Percentiles rank a stretch among this genome's conserved stretches.
Conservation (phyloP, 2,329 filamentous ascomycete species). For the Trichoderma arundinaceum region DNA sequence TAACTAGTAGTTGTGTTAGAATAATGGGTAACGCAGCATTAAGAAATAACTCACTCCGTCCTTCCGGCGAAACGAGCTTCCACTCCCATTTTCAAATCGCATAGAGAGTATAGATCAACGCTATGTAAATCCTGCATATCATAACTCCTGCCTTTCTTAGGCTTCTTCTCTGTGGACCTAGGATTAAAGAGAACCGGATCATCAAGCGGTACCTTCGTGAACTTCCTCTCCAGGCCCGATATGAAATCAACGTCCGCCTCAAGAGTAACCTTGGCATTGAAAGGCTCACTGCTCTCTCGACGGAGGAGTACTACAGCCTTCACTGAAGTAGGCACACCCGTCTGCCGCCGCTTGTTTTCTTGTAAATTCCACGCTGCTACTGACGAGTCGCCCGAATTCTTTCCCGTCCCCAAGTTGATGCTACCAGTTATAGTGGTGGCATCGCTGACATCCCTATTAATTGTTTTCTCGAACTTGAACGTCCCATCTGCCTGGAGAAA, state of each 20-base stretch:
- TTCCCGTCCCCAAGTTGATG: conserved; percentile 16
- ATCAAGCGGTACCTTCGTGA: conserved; percentile 11
- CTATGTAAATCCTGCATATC: not conserved
- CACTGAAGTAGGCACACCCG: not conserved
- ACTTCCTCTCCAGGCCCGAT: conserved; percentile 1
- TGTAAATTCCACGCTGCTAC: conserved; percentile 3
- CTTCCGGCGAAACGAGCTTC: conserved; percentile 6
- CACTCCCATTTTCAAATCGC: conserved; percentile 10
- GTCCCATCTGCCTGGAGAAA: conserved; percentile 1
- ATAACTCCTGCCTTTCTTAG: not conserved
- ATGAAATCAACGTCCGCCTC: conserved; percentile 9
- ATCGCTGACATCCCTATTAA: conserved; percentile 2
- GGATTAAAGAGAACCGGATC: conserved; percentile 19
- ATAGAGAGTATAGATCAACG: conserved; percentile 9
- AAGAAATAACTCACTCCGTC: not conserved
- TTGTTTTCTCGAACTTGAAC: conserved; percentile 2
- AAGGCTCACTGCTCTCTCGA: conserved; percentile 3
- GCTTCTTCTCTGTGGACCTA: not conserved
- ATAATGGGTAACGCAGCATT: not conserved
- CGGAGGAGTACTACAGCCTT: conserved; percentile 14
- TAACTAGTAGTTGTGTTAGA: too few species aligned
- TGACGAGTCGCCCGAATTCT: conserved; percentile 1
- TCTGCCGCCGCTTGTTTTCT: conserved; percentile 12
- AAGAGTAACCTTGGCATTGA: conserved; percentile 21
- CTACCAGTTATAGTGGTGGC: conserved; percentile 11